These are phyloP conservation scores for Sporothrix brunneoviolacea DNA, from an alignment of 2,329 filamentous ascomycete genomes.

Conservation along the genomic window DNA sequence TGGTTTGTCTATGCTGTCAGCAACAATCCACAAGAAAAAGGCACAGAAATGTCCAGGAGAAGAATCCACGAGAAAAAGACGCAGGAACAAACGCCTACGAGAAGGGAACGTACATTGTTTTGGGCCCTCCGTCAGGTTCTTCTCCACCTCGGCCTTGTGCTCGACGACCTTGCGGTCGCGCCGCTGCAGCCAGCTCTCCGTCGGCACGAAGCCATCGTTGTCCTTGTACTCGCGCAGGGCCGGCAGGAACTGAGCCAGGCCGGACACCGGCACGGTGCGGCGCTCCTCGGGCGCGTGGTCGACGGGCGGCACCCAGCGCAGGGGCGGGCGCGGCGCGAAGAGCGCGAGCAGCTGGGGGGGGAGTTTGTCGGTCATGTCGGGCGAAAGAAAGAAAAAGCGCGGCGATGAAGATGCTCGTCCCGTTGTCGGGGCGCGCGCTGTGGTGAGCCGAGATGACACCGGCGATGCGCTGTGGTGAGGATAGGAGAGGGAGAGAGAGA, in stretches of 20 bases:
- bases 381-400: neutral
- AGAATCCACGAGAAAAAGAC: neutral
- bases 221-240: constrained; percentile 72
- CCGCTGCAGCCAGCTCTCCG: constrained; percentile 87
- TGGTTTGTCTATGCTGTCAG: constrained; percentile 66
- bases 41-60: neutral
- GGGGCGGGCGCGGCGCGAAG: constrained; percentile 86
- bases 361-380: constrained; percentile 86
- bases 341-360: constrained; percentile 87
- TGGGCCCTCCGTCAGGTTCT: constrained; percentile 56
- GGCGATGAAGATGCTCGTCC: too few species aligned
- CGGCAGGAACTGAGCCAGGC: constrained; percentile 68
- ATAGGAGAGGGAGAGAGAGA: too few species aligned
- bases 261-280: constrained; percentile 64
- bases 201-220: constrained; percentile 68
- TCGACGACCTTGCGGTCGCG: constrained; percentile 79
- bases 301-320: constrained; percentile 79
- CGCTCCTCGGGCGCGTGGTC: constrained; percentile 81
- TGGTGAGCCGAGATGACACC: too few species aligned
- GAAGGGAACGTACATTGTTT: constrained; percentile 48
- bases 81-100: neutral
- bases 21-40: neutral
- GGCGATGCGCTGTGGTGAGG: too few species aligned
- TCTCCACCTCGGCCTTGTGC: constrained; percentile 63
- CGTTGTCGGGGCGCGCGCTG: too few species aligned